phyloP scores from a whole-genome alignment of 1,284 basidiomycete genomes.

The Heliocybe sulcata region DNA sequence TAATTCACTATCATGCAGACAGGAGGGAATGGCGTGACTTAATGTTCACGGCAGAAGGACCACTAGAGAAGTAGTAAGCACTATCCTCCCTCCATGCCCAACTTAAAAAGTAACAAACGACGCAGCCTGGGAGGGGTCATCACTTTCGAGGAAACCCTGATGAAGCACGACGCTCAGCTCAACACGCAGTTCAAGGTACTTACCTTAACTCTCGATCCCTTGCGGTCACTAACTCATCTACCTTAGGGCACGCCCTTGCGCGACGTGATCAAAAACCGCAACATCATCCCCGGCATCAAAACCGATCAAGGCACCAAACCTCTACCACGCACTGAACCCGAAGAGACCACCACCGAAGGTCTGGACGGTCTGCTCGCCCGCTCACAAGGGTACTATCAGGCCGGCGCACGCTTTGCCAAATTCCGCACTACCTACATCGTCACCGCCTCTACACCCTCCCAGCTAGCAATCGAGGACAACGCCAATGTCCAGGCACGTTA shows the following conservation, averaged over 20 bases:
- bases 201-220: not conserved
- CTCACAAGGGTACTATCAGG: not conserved
- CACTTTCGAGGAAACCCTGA: conserved; percentile 1
- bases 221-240: not conserved
- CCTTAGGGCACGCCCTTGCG: not conserved
- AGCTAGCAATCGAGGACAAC: conserved; percentile 2
- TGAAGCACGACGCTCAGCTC: not conserved
- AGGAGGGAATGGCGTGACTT: conserved; percentile 1
- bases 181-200: not conserved
- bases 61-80: not conserved
- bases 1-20: not conserved
- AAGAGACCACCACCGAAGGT: conserved; percentile 1
- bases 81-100: no score
- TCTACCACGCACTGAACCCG: not conserved
- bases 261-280: not conserved
- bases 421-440: conserved; percentile 1
- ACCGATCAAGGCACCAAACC: not conserved
- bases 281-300: conserved; percentile 1
- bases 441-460: not conserved
- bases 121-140: conserved; percentile 1
- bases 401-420: not conserved
- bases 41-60: conserved; percentile 1
- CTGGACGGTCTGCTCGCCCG: not conserved
- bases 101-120: not conserved
- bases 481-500: conserved; percentile 1